Evolutionary conservation across 352 stramenopile species (phyloP).

Genomic region (Pythium brachiatum): DNA sequence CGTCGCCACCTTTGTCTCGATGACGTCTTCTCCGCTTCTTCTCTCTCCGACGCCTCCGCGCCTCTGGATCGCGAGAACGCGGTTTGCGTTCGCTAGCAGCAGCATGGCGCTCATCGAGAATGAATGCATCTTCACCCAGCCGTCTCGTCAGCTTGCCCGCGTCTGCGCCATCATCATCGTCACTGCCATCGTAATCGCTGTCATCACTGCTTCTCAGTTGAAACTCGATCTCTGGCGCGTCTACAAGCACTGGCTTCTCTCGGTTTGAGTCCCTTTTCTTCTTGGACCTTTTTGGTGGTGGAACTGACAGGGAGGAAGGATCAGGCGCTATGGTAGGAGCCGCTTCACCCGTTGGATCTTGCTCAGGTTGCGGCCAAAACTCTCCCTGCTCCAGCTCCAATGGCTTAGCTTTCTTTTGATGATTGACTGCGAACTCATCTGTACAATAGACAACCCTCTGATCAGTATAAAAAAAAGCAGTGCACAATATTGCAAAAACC

Average conservation of each 20-base stretch:
- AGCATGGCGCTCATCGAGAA: slow-evolving; percentile 10
- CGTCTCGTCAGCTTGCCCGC: neutral
- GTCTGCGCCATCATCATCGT: slow-evolving; percentile 5
- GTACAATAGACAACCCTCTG: neutral
- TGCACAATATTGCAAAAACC: neutral
- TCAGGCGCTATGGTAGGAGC: neutral
- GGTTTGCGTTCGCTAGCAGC: neutral
- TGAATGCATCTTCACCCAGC: slow-evolving; percentile 22
- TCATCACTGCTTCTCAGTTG: slow-evolving; percentile 22
- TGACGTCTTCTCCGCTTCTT: slow-evolving; percentile 1
- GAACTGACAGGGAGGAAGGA: neutral
- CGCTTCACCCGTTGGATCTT: neutral
- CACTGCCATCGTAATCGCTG: slow-evolving; percentile 27
- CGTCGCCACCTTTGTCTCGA: neutral
- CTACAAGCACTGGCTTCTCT: slow-evolving; percentile 13
- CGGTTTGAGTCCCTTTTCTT: slow-evolving; percentile 24
- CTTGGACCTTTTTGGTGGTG: neutral
- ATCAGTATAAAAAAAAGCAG: neutral
- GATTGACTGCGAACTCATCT: slow-evolving; percentile 62
- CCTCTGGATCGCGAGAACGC: neutral
- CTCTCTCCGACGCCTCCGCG: neutral
- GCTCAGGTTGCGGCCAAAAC: neutral
- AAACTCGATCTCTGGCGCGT: slow-evolving; percentile 25
- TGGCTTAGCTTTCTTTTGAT: slow-evolving; percentile 29
- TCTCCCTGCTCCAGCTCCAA: slow-evolving; percentile 2